phyloP scores from a whole-genome alignment of 495 filamentous ascomycete genomes.

The Daldinia caldariorum region DNA sequence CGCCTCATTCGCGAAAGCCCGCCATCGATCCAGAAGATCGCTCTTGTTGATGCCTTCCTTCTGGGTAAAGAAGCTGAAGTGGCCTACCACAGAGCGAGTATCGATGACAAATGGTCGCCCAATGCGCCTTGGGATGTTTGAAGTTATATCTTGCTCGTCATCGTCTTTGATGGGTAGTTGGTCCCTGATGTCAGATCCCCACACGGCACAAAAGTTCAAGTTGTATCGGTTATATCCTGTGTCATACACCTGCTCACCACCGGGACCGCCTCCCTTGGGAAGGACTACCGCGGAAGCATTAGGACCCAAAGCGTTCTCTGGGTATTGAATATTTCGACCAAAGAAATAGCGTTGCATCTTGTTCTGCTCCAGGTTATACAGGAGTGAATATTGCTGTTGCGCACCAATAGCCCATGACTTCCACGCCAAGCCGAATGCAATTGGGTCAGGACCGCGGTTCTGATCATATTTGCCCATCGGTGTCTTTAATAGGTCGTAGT shows the following conservation, averaged over 20 bases:
- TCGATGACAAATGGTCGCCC: slow-evolving; percentile 59
- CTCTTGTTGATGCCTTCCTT: slow-evolving; percentile 55
- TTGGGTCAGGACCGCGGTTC: slow-evolving; percentile 39
- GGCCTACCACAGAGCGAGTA: slow-evolving; percentile 62
- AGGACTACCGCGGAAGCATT: slow-evolving; percentile 31
- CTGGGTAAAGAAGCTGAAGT: slow-evolving; percentile 59
- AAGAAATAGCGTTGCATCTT: slow-evolving; percentile 62
- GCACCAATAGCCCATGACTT: slow-evolving; percentile 62
- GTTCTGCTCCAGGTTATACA: slow-evolving; percentile 62
- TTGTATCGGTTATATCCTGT: slow-evolving; percentile 58
- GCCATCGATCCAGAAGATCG: slow-evolving; percentile 62
- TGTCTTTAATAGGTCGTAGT: slow-evolving; percentile 54
- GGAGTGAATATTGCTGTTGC: slow-evolving; percentile 66
- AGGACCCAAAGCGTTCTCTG: slow-evolving; percentile 31
- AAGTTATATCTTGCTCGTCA: slow-evolving; percentile 48
- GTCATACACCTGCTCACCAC: slow-evolving; percentile 56
- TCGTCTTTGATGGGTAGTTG: slow-evolving; percentile 48
- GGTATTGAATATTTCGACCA: slow-evolving; percentile 43
- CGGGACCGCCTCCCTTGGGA: slow-evolving; percentile 27
- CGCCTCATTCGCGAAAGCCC: slow-evolving; percentile 62
- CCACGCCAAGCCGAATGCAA: slow-evolving; percentile 49
- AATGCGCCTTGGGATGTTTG: slow-evolving; percentile 37
- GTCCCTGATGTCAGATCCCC: slow-evolving; percentile 56
- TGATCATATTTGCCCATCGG: slow-evolving; percentile 52
- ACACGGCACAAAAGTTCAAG: slow-evolving; percentile 60